These are phyloP conservation scores for Beverwykella pulmonaria DNA, from an alignment of 495 filamentous ascomycete genomes.

Conservation along the genomic window DNA sequence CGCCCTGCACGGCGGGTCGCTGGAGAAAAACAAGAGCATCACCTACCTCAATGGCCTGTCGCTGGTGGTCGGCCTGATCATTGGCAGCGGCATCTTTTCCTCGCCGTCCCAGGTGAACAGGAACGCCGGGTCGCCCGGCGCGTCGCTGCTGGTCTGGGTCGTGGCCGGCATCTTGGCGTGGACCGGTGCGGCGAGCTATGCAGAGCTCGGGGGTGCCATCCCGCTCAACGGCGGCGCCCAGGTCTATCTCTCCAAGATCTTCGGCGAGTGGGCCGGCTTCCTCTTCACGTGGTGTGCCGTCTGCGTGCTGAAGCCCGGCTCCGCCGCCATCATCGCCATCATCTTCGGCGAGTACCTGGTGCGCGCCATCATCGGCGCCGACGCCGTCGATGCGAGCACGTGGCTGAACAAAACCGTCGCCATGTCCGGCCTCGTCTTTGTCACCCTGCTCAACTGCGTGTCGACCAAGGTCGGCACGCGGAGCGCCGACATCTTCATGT, in stretches of 20 bases:
- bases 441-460: slow-evolving; percentile 85
- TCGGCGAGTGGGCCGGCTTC: slow-evolving; percentile 88
- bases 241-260: slow-evolving; percentile 92
- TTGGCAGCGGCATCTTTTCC: slow-evolving; percentile 97
- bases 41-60: slow-evolving; percentile 93
- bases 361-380: slow-evolving; percentile 78
- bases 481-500: slow-evolving; percentile 88
- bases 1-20: slow-evolving; percentile 56
- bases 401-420: slow-evolving; percentile 94
- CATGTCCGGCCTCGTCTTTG: slow-evolving; percentile 68
- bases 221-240: slow-evolving; percentile 93
- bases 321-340: slow-evolving; percentile 90
- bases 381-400: slow-evolving; percentile 70
- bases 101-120: slow-evolving; percentile 91
- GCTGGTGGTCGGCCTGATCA: slow-evolving; percentile 87
- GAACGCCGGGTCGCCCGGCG: slow-evolving; percentile 90
- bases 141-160: slow-evolving; percentile 84
- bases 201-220: slow-evolving; percentile 93
- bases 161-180: slow-evolving; percentile 90
- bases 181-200: slow-evolving; percentile 96
- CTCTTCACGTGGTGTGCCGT: slow-evolving; percentile 96
- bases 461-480: slow-evolving; percentile 85
- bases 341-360: slow-evolving; percentile 98
- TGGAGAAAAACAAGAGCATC: slow-evolving; percentile 94
- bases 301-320: slow-evolving; percentile 88